Conservation (phyloP, 352 stramenopile genomes). For the Phytophthora multivora region DNA sequence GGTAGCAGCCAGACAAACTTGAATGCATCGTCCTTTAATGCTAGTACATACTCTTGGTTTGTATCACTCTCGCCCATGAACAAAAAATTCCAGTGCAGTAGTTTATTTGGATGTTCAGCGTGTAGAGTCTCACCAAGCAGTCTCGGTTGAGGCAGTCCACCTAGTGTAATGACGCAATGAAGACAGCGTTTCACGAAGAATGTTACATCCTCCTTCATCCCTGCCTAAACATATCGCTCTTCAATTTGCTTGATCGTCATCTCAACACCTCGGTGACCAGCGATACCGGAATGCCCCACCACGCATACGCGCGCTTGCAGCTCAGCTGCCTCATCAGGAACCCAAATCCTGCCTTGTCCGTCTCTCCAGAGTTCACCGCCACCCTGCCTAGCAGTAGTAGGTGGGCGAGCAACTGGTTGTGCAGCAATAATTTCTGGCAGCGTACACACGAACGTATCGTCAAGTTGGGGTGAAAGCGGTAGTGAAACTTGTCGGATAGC, state of each 20-base stretch:
- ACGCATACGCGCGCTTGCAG: too few species aligned
- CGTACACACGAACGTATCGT: slow-evolving; percentile 6
- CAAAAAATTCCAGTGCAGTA: neutral
- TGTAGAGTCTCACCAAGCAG: slow-evolving; percentile 5
- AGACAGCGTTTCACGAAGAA: slow-evolving; percentile 2
- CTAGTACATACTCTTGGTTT: neutral
- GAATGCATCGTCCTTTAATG: neutral
- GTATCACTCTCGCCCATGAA: neutral
- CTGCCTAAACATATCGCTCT: too few species aligned
- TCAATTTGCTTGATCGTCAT: too few species aligned
- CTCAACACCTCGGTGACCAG: too few species aligned
- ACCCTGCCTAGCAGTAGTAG: too few species aligned
- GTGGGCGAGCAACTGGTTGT: too few species aligned
- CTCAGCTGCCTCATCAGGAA: too few species aligned
- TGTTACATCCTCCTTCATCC: too few species aligned
- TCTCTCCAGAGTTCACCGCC: too few species aligned
- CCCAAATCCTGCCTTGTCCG: too few species aligned
- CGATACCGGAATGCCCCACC: too few species aligned
- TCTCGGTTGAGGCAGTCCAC: neutral
- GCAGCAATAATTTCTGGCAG: too few species aligned
- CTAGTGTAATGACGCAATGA: slow-evolving; percentile 11
- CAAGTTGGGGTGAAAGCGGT: slow-evolving; percentile 3
- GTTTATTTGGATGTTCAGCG: neutral
- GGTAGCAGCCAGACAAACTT: slow-evolving; percentile 2
- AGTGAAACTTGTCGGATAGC: slow-evolving; percentile 5